These are phyloP conservation scores for Caryopteris hybrid DNA, from an alignment of 305 asterid genomes.

Conservation along the genomic window DNA sequence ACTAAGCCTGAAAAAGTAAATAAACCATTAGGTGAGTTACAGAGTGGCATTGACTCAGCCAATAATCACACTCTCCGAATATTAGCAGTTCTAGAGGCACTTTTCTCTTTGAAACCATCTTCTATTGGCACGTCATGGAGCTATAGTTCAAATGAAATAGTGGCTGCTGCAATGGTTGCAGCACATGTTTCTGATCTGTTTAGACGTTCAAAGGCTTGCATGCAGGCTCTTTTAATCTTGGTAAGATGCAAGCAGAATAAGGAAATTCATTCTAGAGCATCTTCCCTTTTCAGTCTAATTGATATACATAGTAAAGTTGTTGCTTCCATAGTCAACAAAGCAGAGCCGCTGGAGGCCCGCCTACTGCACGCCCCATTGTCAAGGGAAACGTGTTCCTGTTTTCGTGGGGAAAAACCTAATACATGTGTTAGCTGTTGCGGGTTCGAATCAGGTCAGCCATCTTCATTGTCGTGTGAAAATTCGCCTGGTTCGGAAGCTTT, in stretches of 20 bases:
- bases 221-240: slow-evolving; percentile 64
- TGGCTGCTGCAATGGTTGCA: slow-evolving; percentile 91
- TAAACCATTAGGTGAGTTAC: slow-evolving; percentile 42
- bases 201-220: slow-evolving; percentile 71
- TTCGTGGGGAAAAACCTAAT: slow-evolving; percentile 40
- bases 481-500: slow-evolving; percentile 34
- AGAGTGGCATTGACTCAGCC: slow-evolving; percentile 55
- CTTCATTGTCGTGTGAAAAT: slow-evolving; percentile 28
- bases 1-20: slow-evolving; percentile 38
- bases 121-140: slow-evolving; percentile 71
- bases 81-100: slow-evolving; percentile 75
- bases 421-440: slow-evolving; percentile 32
- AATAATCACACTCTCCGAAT: slow-evolving; percentile 61
- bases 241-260: slow-evolving; percentile 73
- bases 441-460: slow-evolving; percentile 38
- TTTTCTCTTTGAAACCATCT: slow-evolving; percentile 74
- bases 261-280: slow-evolving; percentile 66
- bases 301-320: slow-evolving; percentile 69
- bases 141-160: slow-evolving; percentile 70
- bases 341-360: slow-evolving; percentile 72
- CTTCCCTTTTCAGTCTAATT: slow-evolving; percentile 71
- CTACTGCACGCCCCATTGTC: slow-evolving; percentile 42
- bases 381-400: slow-evolving; percentile 35
- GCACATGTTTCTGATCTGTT: slow-evolving; percentile 82
- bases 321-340: slow-evolving; percentile 73